A percentile compares a stretch with the other conserved stretches of the same genome.
phyloP scores from a whole-genome alignment of 148 eudicot genomes.

The Chenopodium album region DNA sequence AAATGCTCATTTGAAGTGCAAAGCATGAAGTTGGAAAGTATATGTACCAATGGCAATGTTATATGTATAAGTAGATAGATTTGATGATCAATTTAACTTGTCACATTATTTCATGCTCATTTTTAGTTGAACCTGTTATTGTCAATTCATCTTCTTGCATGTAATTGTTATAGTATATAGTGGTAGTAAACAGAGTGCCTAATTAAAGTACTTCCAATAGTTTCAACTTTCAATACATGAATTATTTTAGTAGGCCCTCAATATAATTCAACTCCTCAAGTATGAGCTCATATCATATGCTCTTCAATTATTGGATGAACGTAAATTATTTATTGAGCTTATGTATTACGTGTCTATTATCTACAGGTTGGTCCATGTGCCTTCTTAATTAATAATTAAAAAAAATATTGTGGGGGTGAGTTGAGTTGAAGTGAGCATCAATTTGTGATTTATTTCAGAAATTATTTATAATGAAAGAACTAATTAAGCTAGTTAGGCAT shows the following conservation, averaged over 20 bases:
- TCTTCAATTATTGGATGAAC: slow-evolving; percentile 28
- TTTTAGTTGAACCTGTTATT: slow-evolving; percentile 20
- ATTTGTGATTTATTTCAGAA: neutral
- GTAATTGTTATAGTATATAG: slow-evolving; percentile 15
- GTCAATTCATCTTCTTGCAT: neutral
- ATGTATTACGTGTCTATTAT: slow-evolving; percentile 20
- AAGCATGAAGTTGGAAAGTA: neutral
- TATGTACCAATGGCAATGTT: neutral
- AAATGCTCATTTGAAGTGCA: neutral
- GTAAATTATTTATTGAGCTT: slow-evolving; percentile 7
- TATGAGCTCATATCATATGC: slow-evolving; percentile 25
- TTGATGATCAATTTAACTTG: neutral
- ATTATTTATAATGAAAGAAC: neutral
- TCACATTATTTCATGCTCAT: slow-evolving; percentile 13
- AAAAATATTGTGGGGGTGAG: neutral
- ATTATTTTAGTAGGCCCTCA: slow-evolving; percentile 23
- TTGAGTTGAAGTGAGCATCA: neutral
- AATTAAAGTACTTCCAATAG: neutral
- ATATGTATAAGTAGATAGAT: slow-evolving; percentile 20
- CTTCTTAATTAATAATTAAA: neutral
- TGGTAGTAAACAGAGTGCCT: slow-evolving; percentile 2
- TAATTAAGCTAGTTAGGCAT: neutral
- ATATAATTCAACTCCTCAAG: neutral
- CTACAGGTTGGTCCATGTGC: slow-evolving; percentile 37
- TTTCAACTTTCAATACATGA: slow-evolving; percentile 7